phyloP scores from a whole-genome alignment of 345 rosid species.

The Lepidium aucheri region DNA sequence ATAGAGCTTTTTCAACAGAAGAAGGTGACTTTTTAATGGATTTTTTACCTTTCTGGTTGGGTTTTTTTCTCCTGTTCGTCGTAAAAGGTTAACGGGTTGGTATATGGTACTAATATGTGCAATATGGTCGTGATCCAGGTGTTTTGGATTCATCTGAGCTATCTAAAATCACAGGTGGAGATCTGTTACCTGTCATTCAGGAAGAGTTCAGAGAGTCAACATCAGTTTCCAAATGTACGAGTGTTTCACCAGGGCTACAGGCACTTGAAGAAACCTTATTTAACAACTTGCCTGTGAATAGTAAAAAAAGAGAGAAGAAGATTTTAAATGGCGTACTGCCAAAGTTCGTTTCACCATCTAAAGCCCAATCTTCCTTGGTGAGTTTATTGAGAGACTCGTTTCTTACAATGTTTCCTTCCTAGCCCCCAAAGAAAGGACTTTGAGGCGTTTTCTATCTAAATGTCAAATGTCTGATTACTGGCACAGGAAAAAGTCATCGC shows the following conservation, averaged over 20 bases:
- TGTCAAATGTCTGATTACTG: conserved; percentile 30
- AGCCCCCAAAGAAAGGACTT: not conserved
- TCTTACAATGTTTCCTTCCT: not conserved
- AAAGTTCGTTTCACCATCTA: conserved; percentile 33
- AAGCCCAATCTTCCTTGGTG: conserved; percentile 37
- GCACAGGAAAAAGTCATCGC: conserved; percentile 47
- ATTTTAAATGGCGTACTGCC: conserved; percentile 12
- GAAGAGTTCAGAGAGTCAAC: conserved; percentile 48
- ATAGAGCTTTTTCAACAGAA: conserved; percentile 79
- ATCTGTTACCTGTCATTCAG: conserved; percentile 40
- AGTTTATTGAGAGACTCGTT: conserved; percentile 15
- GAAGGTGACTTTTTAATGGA: conserved; percentile 44
- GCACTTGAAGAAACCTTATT: conserved; percentile 42
- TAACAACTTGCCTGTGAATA: conserved; percentile 39
- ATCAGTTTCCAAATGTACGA: conserved; percentile 18
- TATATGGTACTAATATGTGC: conserved; percentile 8
- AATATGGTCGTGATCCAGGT: conserved; percentile 32
- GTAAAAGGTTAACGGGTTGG: not conserved
- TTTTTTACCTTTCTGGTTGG: not conserved
- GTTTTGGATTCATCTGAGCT: conserved; percentile 62
- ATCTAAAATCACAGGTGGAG: conserved; percentile 59
- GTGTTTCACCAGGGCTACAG: conserved; percentile 34
- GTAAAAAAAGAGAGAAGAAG: conserved; percentile 28
- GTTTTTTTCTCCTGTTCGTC: not conserved
- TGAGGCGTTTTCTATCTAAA: not conserved